A percentile compares a stretch with the other conserved stretches of the same genome.
Evolutionary conservation across 2,329 filamentous ascomycete genomes (phyloP).

Genomic region (Cladosporium oxysporum): DNA sequence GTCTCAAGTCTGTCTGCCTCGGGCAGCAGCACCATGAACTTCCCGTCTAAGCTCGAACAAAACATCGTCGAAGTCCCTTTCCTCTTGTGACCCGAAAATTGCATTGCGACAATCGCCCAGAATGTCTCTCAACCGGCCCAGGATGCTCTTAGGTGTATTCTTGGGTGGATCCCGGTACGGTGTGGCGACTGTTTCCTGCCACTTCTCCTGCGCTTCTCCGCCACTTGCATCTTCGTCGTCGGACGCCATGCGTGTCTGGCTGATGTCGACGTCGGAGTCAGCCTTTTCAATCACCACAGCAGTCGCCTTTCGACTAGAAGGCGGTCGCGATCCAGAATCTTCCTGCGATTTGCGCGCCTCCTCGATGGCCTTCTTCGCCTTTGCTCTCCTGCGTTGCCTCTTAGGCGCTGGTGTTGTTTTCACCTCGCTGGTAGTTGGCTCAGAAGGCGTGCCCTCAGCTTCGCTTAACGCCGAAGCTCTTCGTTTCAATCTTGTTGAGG

Average conservation of each 20-base stretch:
- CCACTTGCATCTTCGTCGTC: conserved; percentile 11
- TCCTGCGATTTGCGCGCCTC: conserved; percentile 29
- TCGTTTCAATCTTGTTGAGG: conserved; percentile 29
- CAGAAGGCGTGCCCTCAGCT: conserved; percentile 11
- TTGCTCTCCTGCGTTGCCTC: conserved; percentile 19
- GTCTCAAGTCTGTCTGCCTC: conserved; percentile 1
- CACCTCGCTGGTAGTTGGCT: conserved; percentile 21
- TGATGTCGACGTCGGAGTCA: neutral
- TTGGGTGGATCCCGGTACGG: conserved; percentile 21
- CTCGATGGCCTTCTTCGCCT: conserved; percentile 10
- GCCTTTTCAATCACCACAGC: conserved; percentile 11
- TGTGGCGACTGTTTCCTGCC: neutral
- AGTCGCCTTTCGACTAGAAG: conserved; percentile 8
- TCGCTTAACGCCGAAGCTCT: conserved; percentile 31
- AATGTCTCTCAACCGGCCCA: conserved; percentile 56
- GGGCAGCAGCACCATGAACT: conserved; percentile 66
- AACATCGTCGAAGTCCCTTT: conserved; percentile 73
- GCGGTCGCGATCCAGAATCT: conserved; percentile 23
- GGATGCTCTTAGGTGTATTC: conserved; percentile 50
- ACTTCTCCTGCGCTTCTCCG: neutral
- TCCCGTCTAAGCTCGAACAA: conserved; percentile 77
- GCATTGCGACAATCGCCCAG: conserved; percentile 62
- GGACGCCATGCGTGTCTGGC: conserved; percentile 1
- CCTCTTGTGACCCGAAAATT: conserved; percentile 63
- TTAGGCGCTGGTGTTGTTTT: conserved; percentile 28